These are phyloP conservation scores for Pseudogymnoascus sp. DNA, from an alignment of 2,329 filamentous ascomycete species.

Conservation along the genomic window DNA sequence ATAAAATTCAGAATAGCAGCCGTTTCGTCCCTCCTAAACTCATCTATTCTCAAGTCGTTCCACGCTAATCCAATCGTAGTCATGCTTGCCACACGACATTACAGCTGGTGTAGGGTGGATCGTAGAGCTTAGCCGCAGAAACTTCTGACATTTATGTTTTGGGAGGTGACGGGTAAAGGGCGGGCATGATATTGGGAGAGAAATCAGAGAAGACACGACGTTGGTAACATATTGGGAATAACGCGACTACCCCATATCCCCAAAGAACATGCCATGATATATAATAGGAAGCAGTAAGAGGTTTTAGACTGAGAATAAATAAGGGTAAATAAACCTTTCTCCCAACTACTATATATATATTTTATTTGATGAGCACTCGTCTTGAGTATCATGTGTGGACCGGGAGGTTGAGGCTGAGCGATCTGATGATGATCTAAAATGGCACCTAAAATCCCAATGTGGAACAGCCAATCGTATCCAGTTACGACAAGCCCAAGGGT, in stretches of 20 bases:
- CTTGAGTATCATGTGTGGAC: not conserved
- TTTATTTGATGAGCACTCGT: too few species aligned
- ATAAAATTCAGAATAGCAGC: not conserved
- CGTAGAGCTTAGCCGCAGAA: not conserved
- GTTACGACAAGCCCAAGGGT: not conserved
- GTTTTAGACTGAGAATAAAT: not conserved
- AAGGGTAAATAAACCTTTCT: too few species aligned
- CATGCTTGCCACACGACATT: not conserved
- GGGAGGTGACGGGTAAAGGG: not conserved
- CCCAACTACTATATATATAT: too few species aligned
- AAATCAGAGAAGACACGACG: not conserved
- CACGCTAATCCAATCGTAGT: constrained; percentile 4
- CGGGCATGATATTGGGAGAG: not conserved
- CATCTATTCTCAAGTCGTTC: constrained; percentile 14
- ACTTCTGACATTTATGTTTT: not conserved
- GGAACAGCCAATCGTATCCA: not conserved
- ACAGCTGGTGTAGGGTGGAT: not conserved
- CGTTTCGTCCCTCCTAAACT: not conserved
- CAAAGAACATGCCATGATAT: not conserved
- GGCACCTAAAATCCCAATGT: not conserved
- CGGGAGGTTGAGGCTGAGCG: not conserved
- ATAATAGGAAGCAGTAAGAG: not conserved
- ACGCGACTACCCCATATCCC: not conserved
- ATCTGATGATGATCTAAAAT: not conserved
- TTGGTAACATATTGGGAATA: not conserved